phyloP scores from a whole-genome alignment of 2,329 filamentous ascomycete genomes.

The Colletotrichum navitas region DNA sequence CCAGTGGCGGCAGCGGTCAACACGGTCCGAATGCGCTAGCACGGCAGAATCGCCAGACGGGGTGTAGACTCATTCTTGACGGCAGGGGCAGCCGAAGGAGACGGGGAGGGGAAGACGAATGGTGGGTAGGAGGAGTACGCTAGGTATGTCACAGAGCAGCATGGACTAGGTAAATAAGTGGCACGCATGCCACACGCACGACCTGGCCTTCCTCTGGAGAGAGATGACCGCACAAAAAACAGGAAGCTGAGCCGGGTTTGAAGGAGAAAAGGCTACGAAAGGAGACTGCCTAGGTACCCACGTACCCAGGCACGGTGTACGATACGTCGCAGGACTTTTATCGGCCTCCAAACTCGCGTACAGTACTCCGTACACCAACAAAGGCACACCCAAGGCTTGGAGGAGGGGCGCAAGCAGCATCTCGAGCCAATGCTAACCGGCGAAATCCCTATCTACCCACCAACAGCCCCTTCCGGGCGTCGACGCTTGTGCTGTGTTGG shows the following conservation, averaged over 20 bases:
- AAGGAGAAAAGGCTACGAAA: not conserved
- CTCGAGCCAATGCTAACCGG: constrained; percentile 15
- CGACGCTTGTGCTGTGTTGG: constrained; percentile 39
- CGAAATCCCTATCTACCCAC: constrained; percentile 3
- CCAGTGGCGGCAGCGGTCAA: constrained; percentile 25
- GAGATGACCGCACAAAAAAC: not conserved
- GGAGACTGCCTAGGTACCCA: no score
- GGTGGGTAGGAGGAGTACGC: not conserved
- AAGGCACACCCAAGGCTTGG: constrained; percentile 21
- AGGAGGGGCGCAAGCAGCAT: constrained; percentile 25
- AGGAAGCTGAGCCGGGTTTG: not conserved
- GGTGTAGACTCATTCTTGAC: constrained; percentile 17
- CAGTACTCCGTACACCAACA: not conserved
- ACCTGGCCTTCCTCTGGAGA: no score
- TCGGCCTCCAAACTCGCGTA: constrained; percentile 10
- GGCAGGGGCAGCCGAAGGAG: not conserved
- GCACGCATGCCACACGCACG: not conserved
- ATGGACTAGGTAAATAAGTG: not conserved
- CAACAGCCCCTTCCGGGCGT: constrained; percentile 34
- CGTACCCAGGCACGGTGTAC: not conserved
- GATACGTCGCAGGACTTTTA: constrained; percentile 6
- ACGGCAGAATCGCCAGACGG: constrained; percentile 25
- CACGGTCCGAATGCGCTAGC: constrained; percentile 16
- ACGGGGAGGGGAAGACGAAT: not conserved
- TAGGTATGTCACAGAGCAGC: not conserved